Evolutionary conservation across 2,329 filamentous ascomycete genomes (phyloP).

Genomic region (Aspergillus uvarum): DNA sequence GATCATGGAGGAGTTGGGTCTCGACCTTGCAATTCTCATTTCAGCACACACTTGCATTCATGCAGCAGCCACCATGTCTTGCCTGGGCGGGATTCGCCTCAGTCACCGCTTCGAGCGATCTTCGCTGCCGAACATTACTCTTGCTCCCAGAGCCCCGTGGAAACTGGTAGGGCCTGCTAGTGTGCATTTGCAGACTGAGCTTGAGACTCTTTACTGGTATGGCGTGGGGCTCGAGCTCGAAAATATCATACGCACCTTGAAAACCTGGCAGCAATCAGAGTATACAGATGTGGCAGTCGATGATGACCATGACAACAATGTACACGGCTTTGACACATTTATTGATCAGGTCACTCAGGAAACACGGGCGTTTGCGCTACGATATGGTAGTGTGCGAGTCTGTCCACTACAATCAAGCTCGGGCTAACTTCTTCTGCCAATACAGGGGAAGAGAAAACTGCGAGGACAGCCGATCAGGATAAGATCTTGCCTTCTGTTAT

Average conservation of each 20-base stretch:
- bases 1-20: background rate
- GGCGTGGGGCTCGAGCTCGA: constrained; percentile 38
- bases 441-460: background rate
- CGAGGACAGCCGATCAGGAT: background rate
- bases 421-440: background rate
- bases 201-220: constrained; percentile 40
- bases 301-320: constrained; percentile 30
- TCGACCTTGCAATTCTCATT: background rate
- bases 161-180: constrained; percentile 10
- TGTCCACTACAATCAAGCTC: constrained; percentile 14
- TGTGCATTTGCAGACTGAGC: constrained; percentile 22
- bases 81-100: background rate
- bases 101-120: background rate
- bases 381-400: background rate
- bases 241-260: constrained; percentile 37
- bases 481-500: too few relatives aligned
- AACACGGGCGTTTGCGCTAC: constrained; percentile 29
- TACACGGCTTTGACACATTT: constrained; percentile 45
- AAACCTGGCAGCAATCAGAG: constrained; percentile 31
- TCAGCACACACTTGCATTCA: background rate
- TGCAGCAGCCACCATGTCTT: background rate
- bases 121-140: background rate
- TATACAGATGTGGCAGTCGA: constrained; percentile 14
- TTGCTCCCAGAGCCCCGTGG: constrained; percentile 1
- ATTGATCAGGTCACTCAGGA: constrained; percentile 38